A percentile compares a stretch with the other conserved stretches of the same genome.
phyloP scores from a whole-genome alignment of 2,329 filamentous ascomycete species.

The Magnaporthales sp. region DNA sequence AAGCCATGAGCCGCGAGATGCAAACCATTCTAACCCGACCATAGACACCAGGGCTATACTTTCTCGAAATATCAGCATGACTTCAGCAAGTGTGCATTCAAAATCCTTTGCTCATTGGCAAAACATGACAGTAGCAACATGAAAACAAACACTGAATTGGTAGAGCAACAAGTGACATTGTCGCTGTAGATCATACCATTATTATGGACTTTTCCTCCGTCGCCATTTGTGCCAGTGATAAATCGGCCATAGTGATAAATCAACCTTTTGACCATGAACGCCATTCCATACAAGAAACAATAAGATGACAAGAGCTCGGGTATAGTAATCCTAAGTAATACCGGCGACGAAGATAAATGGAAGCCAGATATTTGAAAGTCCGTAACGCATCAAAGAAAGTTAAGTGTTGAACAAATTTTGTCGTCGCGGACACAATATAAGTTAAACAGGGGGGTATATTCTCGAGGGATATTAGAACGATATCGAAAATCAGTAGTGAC shows the following conservation, averaged over 20 bases:
- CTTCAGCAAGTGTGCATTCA: not conserved
- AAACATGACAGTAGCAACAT: not conserved
- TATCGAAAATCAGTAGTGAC: not conserved
- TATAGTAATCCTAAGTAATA: not conserved
- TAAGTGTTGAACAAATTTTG: not conserved
- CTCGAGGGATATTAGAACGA: not conserved
- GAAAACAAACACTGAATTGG: not conserved
- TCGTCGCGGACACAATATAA: not conserved
- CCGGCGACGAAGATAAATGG: not conserved
- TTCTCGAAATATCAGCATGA: not conserved
- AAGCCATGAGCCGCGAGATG: too few relatives aligned
- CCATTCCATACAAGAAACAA: not conserved
- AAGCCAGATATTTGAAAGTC: not conserved
- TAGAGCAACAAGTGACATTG: not conserved
- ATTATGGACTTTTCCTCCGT: not conserved
- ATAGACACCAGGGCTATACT: too few relatives aligned
- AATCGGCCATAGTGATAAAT: not conserved
- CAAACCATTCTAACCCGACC: too few relatives aligned
- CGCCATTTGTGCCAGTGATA: not conserved
- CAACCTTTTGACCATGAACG: not conserved
- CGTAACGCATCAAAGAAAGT: not conserved
- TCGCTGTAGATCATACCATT: not conserved
- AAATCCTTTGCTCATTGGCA: not conserved
- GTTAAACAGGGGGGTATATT: not conserved
- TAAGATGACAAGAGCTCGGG: not conserved